Evolutionary conservation across 1,284 basidiomycete species (phyloP), one percentile per base, ranked within the genome.

Genomic region (Cystobasidium pallidum): DNA sequence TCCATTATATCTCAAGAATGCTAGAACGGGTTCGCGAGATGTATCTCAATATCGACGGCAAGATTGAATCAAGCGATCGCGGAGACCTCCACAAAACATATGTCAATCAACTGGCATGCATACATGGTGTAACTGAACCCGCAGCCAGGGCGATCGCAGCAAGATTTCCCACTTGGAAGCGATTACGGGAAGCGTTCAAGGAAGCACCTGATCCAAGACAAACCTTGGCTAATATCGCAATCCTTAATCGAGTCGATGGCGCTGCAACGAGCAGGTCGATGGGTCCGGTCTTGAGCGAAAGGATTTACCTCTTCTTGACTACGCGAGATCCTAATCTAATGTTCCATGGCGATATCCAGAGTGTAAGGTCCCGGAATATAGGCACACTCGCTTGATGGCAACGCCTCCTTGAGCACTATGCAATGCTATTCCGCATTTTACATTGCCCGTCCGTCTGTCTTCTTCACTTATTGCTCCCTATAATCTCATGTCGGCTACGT

Each of bases 221-320:
- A 28, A 59, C 70, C 52, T 61, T 72, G 26, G 26, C n/a, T 34
- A 24, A 41, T 51, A 26, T 63, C 24, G 72, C 76, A 73, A 71
- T 74, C 47, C 72, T 73, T 0, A 72, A 68, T 41, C 75, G 74
- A 24, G 45, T 75, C 6, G 62, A 75, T 47, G 77, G 77, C 4
- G 74, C 74, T n/a, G 63, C 75, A 15, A 75, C 76, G 15, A 64
- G 77, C 55, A 73, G 73, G n/a, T 34, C 47, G 19, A 76, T 76
- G 43, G 77, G 77, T 1, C 47, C 47, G 17, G 64, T 62, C 1
- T 39, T 75, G 1, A 75, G 74, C n/a, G 66, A 70, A n/a, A 63
- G 30, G 28, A 55, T 78, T 28, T 73, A 75, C 70, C 68, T 73
- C 39, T 57, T 78, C 61, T 49, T 78, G 39, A 71, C 55, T 17